Evolutionary conservation across 2,329 filamentous ascomycete species (phyloP).

Genomic region (Microcyclosporella mali): DNA sequence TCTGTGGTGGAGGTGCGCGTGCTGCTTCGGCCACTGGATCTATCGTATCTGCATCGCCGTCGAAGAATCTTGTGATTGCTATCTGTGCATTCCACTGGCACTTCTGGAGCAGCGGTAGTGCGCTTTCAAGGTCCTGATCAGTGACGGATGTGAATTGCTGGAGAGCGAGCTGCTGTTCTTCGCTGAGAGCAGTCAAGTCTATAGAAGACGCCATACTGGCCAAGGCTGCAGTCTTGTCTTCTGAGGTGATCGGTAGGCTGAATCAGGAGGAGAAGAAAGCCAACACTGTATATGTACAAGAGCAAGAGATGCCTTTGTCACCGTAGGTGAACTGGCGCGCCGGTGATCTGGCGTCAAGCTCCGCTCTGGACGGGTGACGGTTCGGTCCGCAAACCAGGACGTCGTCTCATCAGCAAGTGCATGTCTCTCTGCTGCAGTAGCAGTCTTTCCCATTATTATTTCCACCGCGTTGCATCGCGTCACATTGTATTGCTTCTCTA

Average conservation of each 20-base stretch:
- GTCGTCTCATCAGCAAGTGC: no score
- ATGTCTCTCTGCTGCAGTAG: no score
- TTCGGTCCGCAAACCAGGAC: no score
- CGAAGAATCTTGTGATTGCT: conserved; percentile 94
- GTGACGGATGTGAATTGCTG: conserved; percentile 87
- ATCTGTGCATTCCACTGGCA: conserved; percentile 98
- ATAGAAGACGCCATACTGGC: conserved; percentile 23
- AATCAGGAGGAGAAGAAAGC: no score
- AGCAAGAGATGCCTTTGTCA: no score
- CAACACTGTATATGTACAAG: no score
- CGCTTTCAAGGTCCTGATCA: conserved; percentile 69
- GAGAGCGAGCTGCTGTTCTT: conserved; percentile 73
- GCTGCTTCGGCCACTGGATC: conserved; percentile 74
- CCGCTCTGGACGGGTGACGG: no score
- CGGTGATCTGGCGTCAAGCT: no score
- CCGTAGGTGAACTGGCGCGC: no score
- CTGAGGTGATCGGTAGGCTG: neutral
- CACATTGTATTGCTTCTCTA: neutral
- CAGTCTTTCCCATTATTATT: no score
- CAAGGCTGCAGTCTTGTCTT: no score
- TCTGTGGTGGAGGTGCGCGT: conserved; percentile 55
- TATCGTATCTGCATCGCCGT: conserved; percentile 84
- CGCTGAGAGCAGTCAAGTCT: conserved; percentile 64
- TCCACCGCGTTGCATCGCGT: no score
- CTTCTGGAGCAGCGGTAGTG: conserved; percentile 70